These are phyloP conservation scores for Acanthamoeba healyi DNA, from an alignment of 208 protist genomes.

Conservation along the genomic window DNA sequence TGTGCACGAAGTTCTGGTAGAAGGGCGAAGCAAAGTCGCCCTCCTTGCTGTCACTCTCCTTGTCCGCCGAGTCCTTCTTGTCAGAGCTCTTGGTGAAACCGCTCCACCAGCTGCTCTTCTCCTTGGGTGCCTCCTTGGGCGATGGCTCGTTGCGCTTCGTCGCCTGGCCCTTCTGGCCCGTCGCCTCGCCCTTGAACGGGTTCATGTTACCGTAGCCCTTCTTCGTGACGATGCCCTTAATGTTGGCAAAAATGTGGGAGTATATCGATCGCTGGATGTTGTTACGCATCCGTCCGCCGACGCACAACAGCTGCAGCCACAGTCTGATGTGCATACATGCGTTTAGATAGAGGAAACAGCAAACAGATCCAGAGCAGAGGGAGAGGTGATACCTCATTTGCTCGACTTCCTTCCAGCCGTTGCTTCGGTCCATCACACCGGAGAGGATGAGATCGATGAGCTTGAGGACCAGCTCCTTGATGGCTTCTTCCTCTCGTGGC, in stretches of 20 bases:
- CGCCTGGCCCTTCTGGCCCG: too few species aligned
- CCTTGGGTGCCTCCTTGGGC: not conserved
- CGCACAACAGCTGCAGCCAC: conserved; percentile 35
- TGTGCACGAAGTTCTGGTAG: conserved; percentile 23
- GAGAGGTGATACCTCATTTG: not conserved
- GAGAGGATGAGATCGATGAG: conserved; percentile 16
- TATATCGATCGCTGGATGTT: conserved; percentile 37
- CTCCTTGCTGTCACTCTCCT: not conserved
- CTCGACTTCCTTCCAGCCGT: conserved; percentile 55
- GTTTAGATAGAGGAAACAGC: not conserved
- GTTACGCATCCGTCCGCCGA: not conserved
- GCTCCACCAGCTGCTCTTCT: not conserved
- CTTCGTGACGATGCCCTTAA: not conserved
- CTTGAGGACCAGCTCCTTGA: conserved; percentile 54
- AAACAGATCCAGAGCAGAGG: too few species aligned
- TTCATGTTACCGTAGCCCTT: conserved; percentile 20
- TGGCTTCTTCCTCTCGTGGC: conserved; percentile 8
- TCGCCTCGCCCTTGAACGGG: conserved; percentile 1
- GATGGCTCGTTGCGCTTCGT: not conserved
- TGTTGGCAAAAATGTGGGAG: conserved; percentile 17
- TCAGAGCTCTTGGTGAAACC: too few species aligned
- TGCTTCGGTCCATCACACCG: not conserved
- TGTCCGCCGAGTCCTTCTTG: not conserved
- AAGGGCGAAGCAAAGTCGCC: not conserved
- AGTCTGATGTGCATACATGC: not conserved